phyloP scores from a whole-genome alignment of 305 asterid genomes.

The Fraxinus dipetala region DNA sequence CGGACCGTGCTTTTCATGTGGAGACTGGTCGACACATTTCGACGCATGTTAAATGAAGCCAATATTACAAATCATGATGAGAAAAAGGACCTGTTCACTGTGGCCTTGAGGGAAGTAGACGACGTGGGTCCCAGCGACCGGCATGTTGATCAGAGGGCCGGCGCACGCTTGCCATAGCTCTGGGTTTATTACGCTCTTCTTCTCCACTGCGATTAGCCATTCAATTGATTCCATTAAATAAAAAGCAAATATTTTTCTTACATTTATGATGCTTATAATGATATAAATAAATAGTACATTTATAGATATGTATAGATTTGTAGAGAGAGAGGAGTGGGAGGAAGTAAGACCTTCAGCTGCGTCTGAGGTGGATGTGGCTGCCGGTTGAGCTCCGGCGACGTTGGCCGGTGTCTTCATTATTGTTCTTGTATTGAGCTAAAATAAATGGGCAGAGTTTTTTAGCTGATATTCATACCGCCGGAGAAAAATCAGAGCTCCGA shows the following conservation, averaged over 20 bases:
- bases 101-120: constrained; percentile 99
- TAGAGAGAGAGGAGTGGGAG: background rate
- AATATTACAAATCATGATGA: background rate
- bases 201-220: background rate
- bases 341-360: constrained; percentile 34
- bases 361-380: constrained; percentile 18
- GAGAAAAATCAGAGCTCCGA: background rate
- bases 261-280: background rate
- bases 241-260: background rate
- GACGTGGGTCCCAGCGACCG: constrained; percentile 97
- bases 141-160: constrained; percentile 87
- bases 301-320: background rate
- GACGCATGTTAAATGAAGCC: background rate
- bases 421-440: background rate
- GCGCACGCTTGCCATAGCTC: constrained; percentile 99
- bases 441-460: background rate
- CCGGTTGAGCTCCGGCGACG: constrained; percentile 32
- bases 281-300: background rate
- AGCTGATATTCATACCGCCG: constrained; percentile 14
- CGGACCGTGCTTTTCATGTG: background rate
- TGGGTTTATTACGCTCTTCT: constrained; percentile 38
- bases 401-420: constrained; percentile 37
- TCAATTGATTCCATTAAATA: background rate
- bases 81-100: constrained; percentile 69
- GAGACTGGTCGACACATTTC: background rate